These are phyloP conservation scores for Gossypium arboreum DNA, from an alignment of 345 rosid species.

Conservation along the genomic window DNA sequence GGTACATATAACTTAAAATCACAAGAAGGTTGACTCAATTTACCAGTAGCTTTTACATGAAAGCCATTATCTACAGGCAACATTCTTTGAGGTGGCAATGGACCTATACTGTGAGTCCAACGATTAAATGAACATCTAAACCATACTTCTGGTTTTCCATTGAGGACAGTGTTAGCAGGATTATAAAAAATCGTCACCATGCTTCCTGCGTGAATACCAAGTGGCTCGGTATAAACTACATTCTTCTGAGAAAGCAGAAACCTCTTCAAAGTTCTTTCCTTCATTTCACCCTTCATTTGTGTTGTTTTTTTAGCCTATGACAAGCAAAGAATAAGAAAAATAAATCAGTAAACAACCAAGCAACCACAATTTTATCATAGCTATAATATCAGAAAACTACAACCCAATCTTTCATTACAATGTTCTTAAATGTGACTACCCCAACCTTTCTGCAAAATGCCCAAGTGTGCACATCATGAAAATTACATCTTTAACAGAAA, in stretches of 20 bases:
- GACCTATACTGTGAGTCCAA: constrained; percentile 78
- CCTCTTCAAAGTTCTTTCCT: constrained; percentile 64
- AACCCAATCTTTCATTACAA: background rate
- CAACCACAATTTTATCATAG: background rate
- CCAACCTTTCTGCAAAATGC: background rate
- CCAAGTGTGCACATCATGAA: background rate
- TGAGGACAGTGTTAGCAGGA: constrained; percentile 76
- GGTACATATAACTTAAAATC: background rate
- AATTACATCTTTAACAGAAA: constrained; percentile 4
- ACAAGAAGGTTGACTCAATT: constrained; percentile 14
- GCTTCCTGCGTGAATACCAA: constrained; percentile 75
- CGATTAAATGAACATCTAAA: constrained; percentile 90
- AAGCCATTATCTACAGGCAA: constrained; percentile 48
- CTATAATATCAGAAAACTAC: background rate
- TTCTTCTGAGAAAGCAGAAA: constrained; percentile 82
- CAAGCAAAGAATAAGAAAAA: constrained; percentile 20
- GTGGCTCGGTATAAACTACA: constrained; percentile 80
- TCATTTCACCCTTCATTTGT: constrained; percentile 64
- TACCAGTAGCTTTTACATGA: constrained; percentile 64
- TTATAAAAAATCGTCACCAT: constrained; percentile 63
- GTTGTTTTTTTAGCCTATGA: constrained; percentile 63
- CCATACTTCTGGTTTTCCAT: constrained; percentile 85
- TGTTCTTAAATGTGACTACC: background rate
- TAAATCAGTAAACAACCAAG: background rate
- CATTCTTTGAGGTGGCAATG: constrained; percentile 84